phyloP scores from a whole-genome alignment of 2,329 filamentous ascomycete genomes.

The Teratosphaeria viscida region DNA sequence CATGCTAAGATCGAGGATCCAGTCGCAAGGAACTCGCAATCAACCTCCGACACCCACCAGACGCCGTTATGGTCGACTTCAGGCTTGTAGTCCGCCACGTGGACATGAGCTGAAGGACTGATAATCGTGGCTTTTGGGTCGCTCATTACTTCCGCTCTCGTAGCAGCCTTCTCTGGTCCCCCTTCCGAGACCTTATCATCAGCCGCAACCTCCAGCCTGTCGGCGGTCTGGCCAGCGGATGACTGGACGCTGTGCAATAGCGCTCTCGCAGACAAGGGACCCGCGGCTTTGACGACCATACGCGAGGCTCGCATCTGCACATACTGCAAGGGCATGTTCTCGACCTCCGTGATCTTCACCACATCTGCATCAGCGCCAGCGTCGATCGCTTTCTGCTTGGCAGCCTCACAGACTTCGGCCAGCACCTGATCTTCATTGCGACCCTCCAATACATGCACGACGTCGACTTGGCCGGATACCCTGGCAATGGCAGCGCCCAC shows the following conservation, averaged over 20 bases:
- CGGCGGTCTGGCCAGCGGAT: background rate
- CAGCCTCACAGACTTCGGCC: constrained; percentile 27
- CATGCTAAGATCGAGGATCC: constrained; percentile 54
- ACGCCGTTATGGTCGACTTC: constrained; percentile 34
- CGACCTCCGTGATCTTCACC: constrained; percentile 39
- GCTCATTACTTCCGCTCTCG: constrained; percentile 6
- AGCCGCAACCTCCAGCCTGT: background rate
- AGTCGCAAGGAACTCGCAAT: constrained; percentile 46
- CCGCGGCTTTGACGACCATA: constrained; percentile 23
- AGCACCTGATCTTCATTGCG: constrained; percentile 29
- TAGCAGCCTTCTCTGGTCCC: background rate
- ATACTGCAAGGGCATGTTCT: constrained; percentile 28
- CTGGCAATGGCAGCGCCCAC: constrained; percentile 51
- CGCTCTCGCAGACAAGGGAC: constrained; percentile 19
- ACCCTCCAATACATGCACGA: constrained; percentile 37
- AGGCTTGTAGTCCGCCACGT: constrained; percentile 28
- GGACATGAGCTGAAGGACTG: constrained; percentile 10
- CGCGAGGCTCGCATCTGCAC: constrained; percentile 22
- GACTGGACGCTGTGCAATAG: constrained; percentile 5
- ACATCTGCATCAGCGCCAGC: constrained; percentile 25
- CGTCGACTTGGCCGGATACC: constrained; percentile 43
- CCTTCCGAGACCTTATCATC: background rate
- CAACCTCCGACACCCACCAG: constrained; percentile 50
- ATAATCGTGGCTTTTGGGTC: constrained; percentile 6
- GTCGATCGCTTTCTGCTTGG: constrained; percentile 27